Evolutionary conservation across 176 grass and related monocot genomes (phyloP), one percentile per base, ranked within the genome.

Genomic region (Eragrostis nindensis): DNA sequence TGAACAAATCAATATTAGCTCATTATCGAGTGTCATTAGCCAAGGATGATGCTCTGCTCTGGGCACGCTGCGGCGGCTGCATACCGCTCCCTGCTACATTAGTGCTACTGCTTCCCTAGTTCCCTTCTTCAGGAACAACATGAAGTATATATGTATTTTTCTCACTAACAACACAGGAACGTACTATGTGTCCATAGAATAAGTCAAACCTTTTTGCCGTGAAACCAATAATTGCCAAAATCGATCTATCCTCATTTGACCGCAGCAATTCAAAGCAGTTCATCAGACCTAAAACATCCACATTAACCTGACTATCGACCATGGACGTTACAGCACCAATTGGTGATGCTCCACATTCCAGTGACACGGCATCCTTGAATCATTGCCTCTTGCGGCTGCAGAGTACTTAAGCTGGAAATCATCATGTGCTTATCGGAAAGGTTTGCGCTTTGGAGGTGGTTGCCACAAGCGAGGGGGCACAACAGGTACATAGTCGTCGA

Each of bases 351-450:
- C 79, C 24, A 26, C 14, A 1, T 13, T 39, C 8, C 22, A 8
- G 48, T 25, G 57, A 39, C 17, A 13, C 18, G 15, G 68, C 11
- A 12, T 17, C 54, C n/a, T 56, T 1, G 63, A 21, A 78, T 78
- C 86, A 78, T 83, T 72, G 19, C 56, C 18, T 48, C 56, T 10
- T 27, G 66, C 72, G 73, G 73, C 0, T 12, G 66, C 18, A 6
- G 24, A 12, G 83, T 71, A 19, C 53, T 61, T 79, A 57, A 30
- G 41, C 10, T 41, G 27, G 42, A 52, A 62, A 69, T 44, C 73
- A 78, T 83, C 66, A 78, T 47, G 66, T 10, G 47, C 26, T 83
- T 66, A 72, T 53, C 63, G 66, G 77, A 83, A 64, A 52, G 53
- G 53, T n/a, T 49, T 17, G 68, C n/a, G 17, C 25, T 64, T 62